A percentile compares a stretch with the other conserved stretches of the same genome.
Conservation (phyloP, 2,329 filamentous ascomycete genomes). For the Coleophoma crateriformis region DNA sequence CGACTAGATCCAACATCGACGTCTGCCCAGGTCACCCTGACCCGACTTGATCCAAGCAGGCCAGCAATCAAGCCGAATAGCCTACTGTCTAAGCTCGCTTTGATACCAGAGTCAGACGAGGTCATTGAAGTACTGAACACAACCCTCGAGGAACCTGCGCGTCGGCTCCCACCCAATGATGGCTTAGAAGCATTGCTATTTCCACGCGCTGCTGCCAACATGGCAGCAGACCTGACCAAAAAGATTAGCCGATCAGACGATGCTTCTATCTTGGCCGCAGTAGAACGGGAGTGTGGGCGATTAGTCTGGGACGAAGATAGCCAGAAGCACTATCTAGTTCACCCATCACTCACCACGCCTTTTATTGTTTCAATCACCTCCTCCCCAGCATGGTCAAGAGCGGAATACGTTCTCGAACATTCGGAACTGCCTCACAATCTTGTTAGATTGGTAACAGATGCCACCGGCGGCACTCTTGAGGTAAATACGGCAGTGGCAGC, state of each 20-base stretch:
- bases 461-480: conserved; percentile 56
- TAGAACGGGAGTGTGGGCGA: conserved; percentile 63
- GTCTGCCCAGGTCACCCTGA: conserved; percentile 54
- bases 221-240: conserved; percentile 46
- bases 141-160: conserved; percentile 48
- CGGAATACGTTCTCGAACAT: conserved; percentile 62
- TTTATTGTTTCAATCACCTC: conserved; percentile 56
- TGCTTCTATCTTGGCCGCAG: conserved; percentile 53
- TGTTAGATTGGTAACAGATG: conserved; percentile 54
- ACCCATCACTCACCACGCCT: conserved; percentile 56
- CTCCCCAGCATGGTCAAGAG: conserved; percentile 52
- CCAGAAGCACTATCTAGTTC: conserved; percentile 54
- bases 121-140: conserved; percentile 46
- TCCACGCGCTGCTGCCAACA: conserved; percentile 57
- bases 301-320: conserved; percentile 67
- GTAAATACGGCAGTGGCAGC: conserved; percentile 53
- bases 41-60: conserved; percentile 55
- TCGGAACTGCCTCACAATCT: conserved; percentile 55
- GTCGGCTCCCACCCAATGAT: conserved; percentile 50
- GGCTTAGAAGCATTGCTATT: conserved; percentile 65
- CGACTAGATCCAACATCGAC: conserved; percentile 58
- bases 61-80: conserved; percentile 18
- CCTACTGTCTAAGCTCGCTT: conserved; percentile 11
- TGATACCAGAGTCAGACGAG: conserved; percentile 15
- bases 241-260: conserved; percentile 43